Percentiles rank a stretch among this genome's conserved stretches.
Conservation (phyloP, 352 stramenopile species). For the Pythium monospermum region DNA sequence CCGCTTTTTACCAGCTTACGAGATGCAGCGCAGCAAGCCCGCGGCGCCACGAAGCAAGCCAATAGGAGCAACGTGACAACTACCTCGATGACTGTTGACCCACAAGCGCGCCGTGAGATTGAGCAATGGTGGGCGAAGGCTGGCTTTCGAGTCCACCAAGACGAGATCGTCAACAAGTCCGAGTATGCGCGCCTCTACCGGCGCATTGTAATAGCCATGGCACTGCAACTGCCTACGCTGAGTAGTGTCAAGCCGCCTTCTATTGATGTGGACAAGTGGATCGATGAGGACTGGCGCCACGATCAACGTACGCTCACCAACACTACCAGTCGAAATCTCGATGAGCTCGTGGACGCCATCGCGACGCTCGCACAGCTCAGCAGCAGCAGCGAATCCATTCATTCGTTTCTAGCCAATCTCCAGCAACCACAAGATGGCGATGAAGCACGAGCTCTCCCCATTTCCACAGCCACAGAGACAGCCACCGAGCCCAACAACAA, state of each 20-base stretch:
- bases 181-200: constrained; percentile 9
- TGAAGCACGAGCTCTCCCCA: too few species aligned
- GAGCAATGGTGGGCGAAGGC: constrained; percentile 5
- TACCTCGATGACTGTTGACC: not conserved
- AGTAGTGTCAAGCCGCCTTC: too few species aligned
- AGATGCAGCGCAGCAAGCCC: not conserved
- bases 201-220: not conserved
- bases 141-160: not conserved
- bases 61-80: too few species aligned
- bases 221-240: not conserved
- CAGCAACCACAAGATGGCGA: too few species aligned
- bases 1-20: constrained; percentile 12
- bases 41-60: too few species aligned
- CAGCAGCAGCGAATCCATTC: too few species aligned
- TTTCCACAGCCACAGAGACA: too few species aligned
- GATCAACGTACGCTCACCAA: not conserved
- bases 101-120: not conserved
- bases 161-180: not conserved
- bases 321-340: too few species aligned
- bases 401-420: too few species aligned
- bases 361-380: not conserved
- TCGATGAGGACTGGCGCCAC: constrained; percentile 4
- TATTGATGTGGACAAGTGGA: not conserved
- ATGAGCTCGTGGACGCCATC: not conserved
- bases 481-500: too few species aligned